phyloP scores from a whole-genome alignment of 257 asterid genomes.

The Solanum lignicaule region DNA sequence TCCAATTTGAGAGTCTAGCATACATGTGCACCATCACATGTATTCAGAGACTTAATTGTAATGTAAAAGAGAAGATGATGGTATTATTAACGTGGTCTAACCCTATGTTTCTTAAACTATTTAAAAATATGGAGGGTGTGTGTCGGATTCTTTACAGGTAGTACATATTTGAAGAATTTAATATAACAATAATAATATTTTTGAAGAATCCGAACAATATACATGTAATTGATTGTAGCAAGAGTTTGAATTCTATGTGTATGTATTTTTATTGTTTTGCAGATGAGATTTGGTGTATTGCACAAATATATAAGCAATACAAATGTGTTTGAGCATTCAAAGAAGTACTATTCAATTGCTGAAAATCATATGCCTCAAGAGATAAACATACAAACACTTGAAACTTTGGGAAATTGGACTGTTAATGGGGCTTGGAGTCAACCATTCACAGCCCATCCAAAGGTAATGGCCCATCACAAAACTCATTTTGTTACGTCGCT shows the following conservation, averaged over 20 bases:
- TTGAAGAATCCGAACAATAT: background rate
- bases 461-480: constrained; percentile 18
- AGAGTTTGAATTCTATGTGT: background rate
- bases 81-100: background rate
- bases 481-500: background rate
- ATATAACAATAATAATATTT: background rate
- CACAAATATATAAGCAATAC: constrained; percentile 11
- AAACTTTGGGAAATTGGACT: constrained; percentile 45
- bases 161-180: background rate
- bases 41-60: background rate
- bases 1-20: background rate
- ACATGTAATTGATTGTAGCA: too few species aligned
- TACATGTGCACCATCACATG: too few species aligned
- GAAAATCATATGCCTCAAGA: constrained; percentile 63
- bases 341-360: constrained; percentile 40
- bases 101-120: background rate
- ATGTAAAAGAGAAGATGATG: background rate
- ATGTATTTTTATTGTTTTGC: background rate
- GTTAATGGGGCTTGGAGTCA: constrained; percentile 41
- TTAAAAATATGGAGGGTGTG: background rate
- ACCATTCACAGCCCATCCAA: constrained; percentile 64
- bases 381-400: constrained; percentile 29
- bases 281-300: constrained; percentile 28
- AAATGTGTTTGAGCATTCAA: constrained; percentile 50
- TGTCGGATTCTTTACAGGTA: fast-evolving